A percentile compares a stretch with the other conserved stretches of the same genome.
phyloP scores from a whole-genome alignment of 352 stramenopile genomes.

The Aphanomyces cochlioides region DNA sequence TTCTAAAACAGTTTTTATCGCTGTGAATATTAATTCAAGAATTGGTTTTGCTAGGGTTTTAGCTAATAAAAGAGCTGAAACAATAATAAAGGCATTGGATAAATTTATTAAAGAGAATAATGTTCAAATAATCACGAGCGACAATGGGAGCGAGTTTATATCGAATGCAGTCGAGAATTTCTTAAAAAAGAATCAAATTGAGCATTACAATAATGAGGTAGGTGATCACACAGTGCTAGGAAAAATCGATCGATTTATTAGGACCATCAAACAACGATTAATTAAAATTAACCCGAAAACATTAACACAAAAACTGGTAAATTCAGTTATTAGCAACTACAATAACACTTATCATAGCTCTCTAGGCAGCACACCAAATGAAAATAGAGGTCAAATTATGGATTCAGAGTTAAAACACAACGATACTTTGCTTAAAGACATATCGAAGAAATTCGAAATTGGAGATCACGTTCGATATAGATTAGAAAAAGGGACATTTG shows the following conservation, averaged over 20 bases:
- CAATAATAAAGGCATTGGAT: slow-evolving; percentile 34
- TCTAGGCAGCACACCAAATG: slow-evolving; percentile 26
- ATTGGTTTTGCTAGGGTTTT: slow-evolving; percentile 39
- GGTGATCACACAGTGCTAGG: slow-evolving; percentile 29
- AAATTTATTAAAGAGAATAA: slow-evolving; percentile 32
- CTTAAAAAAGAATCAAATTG: slow-evolving; percentile 30
- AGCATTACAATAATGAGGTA: slow-evolving; percentile 34
- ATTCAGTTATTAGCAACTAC: slow-evolving; percentile 32
- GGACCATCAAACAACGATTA: slow-evolving; percentile 33
- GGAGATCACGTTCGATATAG: neutral
- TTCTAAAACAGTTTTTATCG: slow-evolving; percentile 33
- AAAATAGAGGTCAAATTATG: slow-evolving; percentile 21
- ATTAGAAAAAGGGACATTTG: neutral
- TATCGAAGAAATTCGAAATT: slow-evolving; percentile 22
- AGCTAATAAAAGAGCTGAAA: slow-evolving; percentile 36
- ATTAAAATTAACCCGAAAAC: slow-evolving; percentile 22
- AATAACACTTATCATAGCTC: slow-evolving; percentile 28
- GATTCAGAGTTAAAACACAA: no score
- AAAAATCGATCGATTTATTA: slow-evolving; percentile 38
- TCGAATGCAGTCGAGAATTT: slow-evolving; percentile 23
- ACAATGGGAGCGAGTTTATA: slow-evolving; percentile 35
- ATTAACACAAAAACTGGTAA: slow-evolving; percentile 27
- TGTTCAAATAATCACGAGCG: slow-evolving; percentile 34
- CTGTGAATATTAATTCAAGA: slow-evolving; percentile 43
- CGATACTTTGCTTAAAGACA: neutral